Base-by-base conservation (phyloP, 2,329 filamentous ascomycete genomes). In the Elsinoe fawcettii region DNA sequence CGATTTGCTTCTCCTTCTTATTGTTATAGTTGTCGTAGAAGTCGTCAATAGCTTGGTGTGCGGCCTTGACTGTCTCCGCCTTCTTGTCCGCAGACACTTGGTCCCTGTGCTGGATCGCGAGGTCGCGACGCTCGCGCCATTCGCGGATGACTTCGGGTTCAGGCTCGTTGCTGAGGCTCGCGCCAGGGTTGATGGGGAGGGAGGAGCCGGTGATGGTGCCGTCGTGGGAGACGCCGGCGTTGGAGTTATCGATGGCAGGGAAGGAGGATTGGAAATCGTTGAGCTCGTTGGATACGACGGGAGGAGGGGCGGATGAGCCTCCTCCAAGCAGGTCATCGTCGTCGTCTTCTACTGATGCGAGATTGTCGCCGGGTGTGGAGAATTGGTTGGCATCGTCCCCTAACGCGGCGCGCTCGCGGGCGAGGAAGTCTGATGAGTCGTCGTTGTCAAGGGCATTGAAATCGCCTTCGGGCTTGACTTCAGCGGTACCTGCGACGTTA, bases 11-110 rank as follows among this genome's bases (percentile, higher is more conserved):
- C 72, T 99, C 93, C 72, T 93, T 92, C 77, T 96, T 96, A 73
- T 87, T 85, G 78, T 97, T 97, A 79, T 99, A 99, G 75, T 96
- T 96, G 70, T 96, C 91, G 79, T 99, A 99, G 76, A 97, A 99
- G 71, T 96, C 93, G 71, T 99, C 93, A 63, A 99, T 95, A 72
- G 95, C 93, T 70, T 91, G 82, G 69, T 90, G 90, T 9, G 93
- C 93, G 65, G 93, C 90, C 71, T 89, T 84, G 69, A 96, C 77
- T 1, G 90, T 96, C 71, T 92, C 85, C 61, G 83, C 82, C 71
- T 93, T 93, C 75, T 91, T 89, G 63, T 83, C 79, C 41, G 84
- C 83, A 56, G 92, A 92, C 63, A 92, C 83, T 72, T 95, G 85
- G 63, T 89, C 86, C 66, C 92, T 88, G 73, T 91, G 90, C 65